Evolutionary conservation across 106 monocot genomes (phyloP).

Genomic region (Dendrobium nobile): DNA sequence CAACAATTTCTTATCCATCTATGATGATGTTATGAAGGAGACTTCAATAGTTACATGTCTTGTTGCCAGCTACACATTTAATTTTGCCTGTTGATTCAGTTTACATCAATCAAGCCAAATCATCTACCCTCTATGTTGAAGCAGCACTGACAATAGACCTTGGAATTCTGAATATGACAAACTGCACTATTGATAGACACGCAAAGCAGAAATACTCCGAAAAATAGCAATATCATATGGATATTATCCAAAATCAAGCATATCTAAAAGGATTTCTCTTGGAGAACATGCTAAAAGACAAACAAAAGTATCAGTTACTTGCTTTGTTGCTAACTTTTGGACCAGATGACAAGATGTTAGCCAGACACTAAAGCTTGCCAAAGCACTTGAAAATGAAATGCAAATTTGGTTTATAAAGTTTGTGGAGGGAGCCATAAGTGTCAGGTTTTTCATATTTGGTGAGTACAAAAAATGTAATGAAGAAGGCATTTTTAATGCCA

Average conservation of each 20-base stretch:
- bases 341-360: conserved; percentile 3
- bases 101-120: conserved; percentile 23
- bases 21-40: conserved; percentile 45
- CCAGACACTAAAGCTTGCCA: conserved; percentile 52
- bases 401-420: conserved; percentile 84
- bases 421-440: conserved; percentile 71
- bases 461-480: conserved; percentile 5
- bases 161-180: conserved; percentile 47
- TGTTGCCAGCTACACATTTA: conserved; percentile 6
- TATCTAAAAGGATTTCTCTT: conserved; percentile 27
- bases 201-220: conserved; percentile 25
- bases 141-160: conserved; percentile 83
- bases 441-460: conserved; percentile 55
- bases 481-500: conserved; percentile 16
- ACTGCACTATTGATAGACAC: conserved; percentile 1
- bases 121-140: conserved; percentile 70
- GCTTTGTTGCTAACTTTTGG: neutral
- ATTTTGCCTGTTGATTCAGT: conserved; percentile 7
- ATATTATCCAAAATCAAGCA: conserved; percentile 23
- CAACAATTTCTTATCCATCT: conserved; percentile 60
- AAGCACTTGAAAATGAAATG: conserved; percentile 55
- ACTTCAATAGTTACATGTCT: conserved; percentile 33
- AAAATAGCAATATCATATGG: conserved; percentile 6
- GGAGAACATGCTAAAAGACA: conserved; percentile 21
- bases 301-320: conserved; percentile 13